These are phyloP conservation scores for Penicillium aurantiogriseum DNA, from an alignment of 2,329 filamentous ascomycete species.

Conservation along the genomic window DNA sequence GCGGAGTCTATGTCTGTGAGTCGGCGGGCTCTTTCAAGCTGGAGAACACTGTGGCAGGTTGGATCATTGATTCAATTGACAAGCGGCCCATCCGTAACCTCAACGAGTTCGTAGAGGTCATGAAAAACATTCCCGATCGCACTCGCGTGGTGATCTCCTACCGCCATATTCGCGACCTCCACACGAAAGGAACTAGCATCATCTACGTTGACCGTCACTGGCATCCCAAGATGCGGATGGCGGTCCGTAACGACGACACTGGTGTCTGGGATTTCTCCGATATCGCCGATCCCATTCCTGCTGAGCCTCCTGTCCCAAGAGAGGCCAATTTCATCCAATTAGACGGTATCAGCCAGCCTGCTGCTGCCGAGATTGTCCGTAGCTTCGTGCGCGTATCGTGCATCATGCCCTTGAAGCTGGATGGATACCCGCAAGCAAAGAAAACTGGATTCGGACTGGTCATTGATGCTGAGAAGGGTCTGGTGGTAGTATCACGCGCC, in stretches of 20 bases:
- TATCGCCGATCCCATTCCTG: slow-evolving; percentile 75
- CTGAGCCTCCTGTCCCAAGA: slow-evolving; percentile 66
- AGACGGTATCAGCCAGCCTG: slow-evolving; percentile 80
- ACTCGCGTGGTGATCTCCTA: slow-evolving; percentile 90
- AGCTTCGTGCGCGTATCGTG: slow-evolving; percentile 94
- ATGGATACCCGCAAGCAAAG: slow-evolving; percentile 93
- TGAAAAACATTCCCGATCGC: slow-evolving; percentile 77
- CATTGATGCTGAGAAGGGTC: slow-evolving; percentile 93
- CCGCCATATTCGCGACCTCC: slow-evolving; percentile 90
- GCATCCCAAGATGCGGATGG: slow-evolving; percentile 91
- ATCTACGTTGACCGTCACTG: slow-evolving; percentile 93
- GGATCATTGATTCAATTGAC: slow-evolving; percentile 89
- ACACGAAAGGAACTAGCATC: slow-evolving; percentile 90
- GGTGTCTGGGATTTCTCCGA: slow-evolving; percentile 95
- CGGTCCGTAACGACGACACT: slow-evolving; percentile 82
- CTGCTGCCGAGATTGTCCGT: slow-evolving; percentile 87
- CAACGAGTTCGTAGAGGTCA: slow-evolving; percentile 83
- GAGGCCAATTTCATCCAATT: slow-evolving; percentile 91
- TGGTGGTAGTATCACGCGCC: slow-evolving; percentile 90
- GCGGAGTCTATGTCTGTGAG: slow-evolving; percentile 93
- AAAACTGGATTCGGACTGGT: slow-evolving; percentile 96
- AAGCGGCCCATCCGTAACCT: slow-evolving; percentile 88
- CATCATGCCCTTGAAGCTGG: slow-evolving; percentile 90
- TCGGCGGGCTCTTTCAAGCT: slow-evolving; percentile 93
- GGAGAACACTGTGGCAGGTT: slow-evolving; percentile 85